Evolutionary conservation across 1,284 basidiomycete genomes (phyloP).

Genomic region (Stygiomarasmius scandens): DNA sequence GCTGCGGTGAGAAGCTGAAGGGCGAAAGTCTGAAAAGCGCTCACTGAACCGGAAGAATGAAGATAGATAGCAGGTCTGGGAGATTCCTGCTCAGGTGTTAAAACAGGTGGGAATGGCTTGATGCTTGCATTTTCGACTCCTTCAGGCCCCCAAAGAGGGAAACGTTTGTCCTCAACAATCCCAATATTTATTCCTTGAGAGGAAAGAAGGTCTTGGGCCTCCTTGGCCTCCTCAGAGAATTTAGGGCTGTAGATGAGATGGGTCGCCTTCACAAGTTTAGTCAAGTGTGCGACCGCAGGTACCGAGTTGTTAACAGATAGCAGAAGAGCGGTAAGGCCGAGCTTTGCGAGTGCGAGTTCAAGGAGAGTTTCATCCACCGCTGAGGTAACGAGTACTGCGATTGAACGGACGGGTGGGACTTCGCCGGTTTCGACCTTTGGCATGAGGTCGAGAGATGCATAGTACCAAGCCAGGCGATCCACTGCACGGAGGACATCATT

Average conservation of each 20-base stretch:
- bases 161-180: slow-evolving; percentile 41
- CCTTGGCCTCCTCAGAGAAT: slow-evolving; percentile 36
- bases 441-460: slow-evolving; percentile 24
- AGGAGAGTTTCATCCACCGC: slow-evolving; percentile 47
- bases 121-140: slow-evolving; percentile 37
- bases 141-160: slow-evolving; percentile 45
- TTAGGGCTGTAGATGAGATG: slow-evolving; percentile 50
- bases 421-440: slow-evolving; percentile 17
- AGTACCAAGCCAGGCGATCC: slow-evolving; percentile 45
- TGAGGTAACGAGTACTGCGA: slow-evolving; percentile 43
- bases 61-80: slow-evolving; percentile 52
- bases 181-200: slow-evolving; percentile 33
- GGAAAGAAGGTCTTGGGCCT: slow-evolving; percentile 33
- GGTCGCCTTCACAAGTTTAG: slow-evolving; percentile 46
- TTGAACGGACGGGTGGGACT: slow-evolving; percentile 34
- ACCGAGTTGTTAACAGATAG: slow-evolving; percentile 62
- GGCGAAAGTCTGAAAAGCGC: slow-evolving; percentile 17
- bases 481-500: slow-evolving; percentile 37
- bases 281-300: slow-evolving; percentile 57
- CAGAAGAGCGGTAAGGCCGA: slow-evolving; percentile 46
- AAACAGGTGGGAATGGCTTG: slow-evolving; percentile 32
- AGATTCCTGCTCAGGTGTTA: slow-evolving; percentile 49
- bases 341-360: slow-evolving; percentile 47
- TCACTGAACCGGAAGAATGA: slow-evolving; percentile 65
- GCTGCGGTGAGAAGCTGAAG: background rate